Conservation (phyloP, 768 basidiomycete species). For the Coprinopsis strossmayeri region DNA sequence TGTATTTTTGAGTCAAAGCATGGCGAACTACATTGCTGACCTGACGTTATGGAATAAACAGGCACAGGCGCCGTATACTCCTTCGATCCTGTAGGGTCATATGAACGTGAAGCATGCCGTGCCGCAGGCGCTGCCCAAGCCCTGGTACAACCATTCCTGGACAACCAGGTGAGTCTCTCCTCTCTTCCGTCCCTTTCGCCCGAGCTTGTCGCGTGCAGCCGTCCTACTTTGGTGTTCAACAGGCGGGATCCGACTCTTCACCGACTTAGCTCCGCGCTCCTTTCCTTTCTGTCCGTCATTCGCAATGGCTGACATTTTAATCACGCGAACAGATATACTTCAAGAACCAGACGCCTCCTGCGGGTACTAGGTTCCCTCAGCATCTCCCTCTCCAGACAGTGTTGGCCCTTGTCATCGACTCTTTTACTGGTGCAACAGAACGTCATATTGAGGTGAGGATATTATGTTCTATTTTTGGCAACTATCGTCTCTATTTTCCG, state of each 20-base stretch:
- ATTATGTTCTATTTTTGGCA: constrained; percentile 10
- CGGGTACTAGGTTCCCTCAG: constrained; percentile 66
- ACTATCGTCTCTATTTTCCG: constrained; percentile 5
- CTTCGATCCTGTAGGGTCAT: constrained; percentile 98
- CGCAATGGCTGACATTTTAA: constrained; percentile 18
- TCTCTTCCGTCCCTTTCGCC: neutral
- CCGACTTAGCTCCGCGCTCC: constrained; percentile 37
- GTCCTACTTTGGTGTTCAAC: constrained; percentile 14
- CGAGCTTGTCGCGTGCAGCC: constrained; percentile 14
- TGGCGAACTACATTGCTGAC: neutral
- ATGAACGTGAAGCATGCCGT: constrained; percentile 94
- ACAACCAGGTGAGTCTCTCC: constrained; percentile 76
- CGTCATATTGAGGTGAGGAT: constrained; percentile 87
- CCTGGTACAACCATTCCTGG: constrained; percentile 94
- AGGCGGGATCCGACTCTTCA: constrained; percentile 34
- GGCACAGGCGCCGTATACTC: constrained; percentile 97
- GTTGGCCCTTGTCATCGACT: constrained; percentile 85
- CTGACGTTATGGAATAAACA: constrained; percentile 22
- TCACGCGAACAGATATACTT: constrained; percentile 87
- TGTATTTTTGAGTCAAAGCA: constrained; percentile 24
- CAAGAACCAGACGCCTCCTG: constrained; percentile 83
- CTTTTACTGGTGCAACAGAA: constrained; percentile 96
- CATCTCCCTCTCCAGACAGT: constrained; percentile 81
- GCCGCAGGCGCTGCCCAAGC: constrained; percentile 94
- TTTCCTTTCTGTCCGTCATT: constrained; percentile 12